Percentiles rank a stretch among this genome's conserved stretches.
These are phyloP conservation scores for Noccaea caerulescens DNA, from an alignment of 345 rosid species.

Conservation along the genomic window DNA sequence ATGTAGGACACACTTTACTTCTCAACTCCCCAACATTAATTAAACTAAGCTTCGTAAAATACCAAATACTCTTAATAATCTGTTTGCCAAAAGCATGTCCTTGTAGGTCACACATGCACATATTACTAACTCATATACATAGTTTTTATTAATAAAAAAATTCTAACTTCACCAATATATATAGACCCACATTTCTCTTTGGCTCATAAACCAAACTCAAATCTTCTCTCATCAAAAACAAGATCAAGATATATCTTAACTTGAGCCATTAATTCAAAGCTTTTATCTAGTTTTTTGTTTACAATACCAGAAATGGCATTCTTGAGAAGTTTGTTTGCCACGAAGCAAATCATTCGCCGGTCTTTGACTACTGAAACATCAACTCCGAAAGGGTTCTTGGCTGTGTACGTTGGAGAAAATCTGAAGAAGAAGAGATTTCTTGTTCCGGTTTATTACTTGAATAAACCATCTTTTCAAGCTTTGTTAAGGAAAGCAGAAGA, in stretches of 20 bases:
- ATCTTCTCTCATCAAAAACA: constrained; percentile 34
- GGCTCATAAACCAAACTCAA: constrained; percentile 38
- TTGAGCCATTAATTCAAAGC: not conserved
- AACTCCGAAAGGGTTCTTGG: constrained; percentile 52
- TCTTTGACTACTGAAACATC: constrained; percentile 35
- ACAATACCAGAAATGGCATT: constrained; percentile 29
- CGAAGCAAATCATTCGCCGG: constrained; percentile 33
- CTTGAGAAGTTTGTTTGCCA: constrained; percentile 32
- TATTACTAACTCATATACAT: not conserved
- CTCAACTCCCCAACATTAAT: constrained; percentile 31
- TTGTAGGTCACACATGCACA: constrained; percentile 34
- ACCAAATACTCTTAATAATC: constrained; percentile 5
- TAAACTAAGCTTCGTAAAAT: constrained; percentile 20
- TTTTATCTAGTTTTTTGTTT: not conserved
- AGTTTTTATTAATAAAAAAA: constrained; percentile 8
- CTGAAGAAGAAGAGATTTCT: constrained; percentile 45
- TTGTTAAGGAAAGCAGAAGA: constrained; percentile 50
- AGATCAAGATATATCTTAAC: constrained; percentile 7
- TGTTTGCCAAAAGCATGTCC: constrained; percentile 36
- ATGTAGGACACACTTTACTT: constrained; percentile 37
- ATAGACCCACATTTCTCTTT: constrained; percentile 24
- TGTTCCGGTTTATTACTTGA: constrained; percentile 49
- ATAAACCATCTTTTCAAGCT: constrained; percentile 48
- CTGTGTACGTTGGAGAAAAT: constrained; percentile 51
- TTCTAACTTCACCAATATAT: constrained; percentile 21